A percentile compares a stretch with the other conserved stretches of the same genome.
phyloP scores from a whole-genome alignment of 371 early-diverging fungal species.

The Rhizopus delemar region DNA sequence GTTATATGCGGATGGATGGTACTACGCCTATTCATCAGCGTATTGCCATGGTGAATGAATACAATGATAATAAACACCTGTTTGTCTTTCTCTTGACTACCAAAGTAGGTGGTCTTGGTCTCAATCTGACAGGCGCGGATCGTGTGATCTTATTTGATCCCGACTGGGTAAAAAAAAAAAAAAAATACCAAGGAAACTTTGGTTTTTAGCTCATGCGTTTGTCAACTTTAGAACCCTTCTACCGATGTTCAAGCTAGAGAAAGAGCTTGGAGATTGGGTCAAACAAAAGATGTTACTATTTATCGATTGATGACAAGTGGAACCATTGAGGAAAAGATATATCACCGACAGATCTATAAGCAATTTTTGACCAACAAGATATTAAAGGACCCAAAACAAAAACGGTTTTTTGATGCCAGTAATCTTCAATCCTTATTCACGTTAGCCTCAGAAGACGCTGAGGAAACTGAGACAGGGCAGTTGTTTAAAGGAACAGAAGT shows the following conservation, averaged over 20 bases:
- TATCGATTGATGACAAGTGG: conserved; percentile 96
- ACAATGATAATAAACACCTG: conserved; percentile 69
- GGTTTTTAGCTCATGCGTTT: background rate
- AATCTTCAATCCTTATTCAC: conserved; percentile 86
- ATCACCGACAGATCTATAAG: conserved; percentile 97
- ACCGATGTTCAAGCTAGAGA: conserved; percentile 97
- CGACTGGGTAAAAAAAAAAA: conserved; percentile 77
- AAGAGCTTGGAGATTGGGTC: conserved; percentile 96
- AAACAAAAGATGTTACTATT: conserved; percentile 88
- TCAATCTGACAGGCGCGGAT: conserved; percentile 95
- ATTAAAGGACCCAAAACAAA: conserved; percentile 88
- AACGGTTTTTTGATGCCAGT: conserved; percentile 81
- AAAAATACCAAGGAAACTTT: background rate
- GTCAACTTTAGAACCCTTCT: conserved; percentile 79
- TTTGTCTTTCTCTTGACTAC: conserved; percentile 96
- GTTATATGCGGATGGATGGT: conserved; percentile 94
- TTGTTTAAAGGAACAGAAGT: conserved; percentile 69
- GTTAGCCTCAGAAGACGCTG: conserved; percentile 62
- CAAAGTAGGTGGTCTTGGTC: conserved; percentile 95
- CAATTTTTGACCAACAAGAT: conserved; percentile 95
- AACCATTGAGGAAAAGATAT: conserved; percentile 98
- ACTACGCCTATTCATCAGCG: conserved; percentile 85
- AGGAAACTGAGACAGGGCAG: conserved; percentile 69
- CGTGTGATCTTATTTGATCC: conserved; percentile 97
- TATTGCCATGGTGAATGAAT: conserved; percentile 83